Base-by-base conservation (phyloP, 768 basidiomycete species). In the Amanita exitialis region DNA sequence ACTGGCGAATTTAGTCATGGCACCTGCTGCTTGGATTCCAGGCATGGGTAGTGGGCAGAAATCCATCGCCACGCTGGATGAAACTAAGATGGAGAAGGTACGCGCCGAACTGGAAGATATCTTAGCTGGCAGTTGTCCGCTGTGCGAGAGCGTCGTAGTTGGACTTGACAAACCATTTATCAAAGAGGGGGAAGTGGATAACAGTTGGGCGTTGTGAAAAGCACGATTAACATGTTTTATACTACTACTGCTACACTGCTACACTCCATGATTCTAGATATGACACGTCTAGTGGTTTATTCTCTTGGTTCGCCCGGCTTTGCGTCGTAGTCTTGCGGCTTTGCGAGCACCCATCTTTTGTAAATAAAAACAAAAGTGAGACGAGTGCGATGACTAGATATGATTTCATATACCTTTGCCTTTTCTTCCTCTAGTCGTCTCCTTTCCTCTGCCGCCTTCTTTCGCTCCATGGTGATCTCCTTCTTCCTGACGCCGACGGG, bases 151-250 rank as follows among this genome's bases (percentile, higher is more conserved):
- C 55, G 86, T 93, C 15, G 77, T 96, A 41, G 81, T 74, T 4
- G 85, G 86, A 4, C 66, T 98, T 58, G 94, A 98, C 63, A 85
- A 81, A 63, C 83, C 90, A 10, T 98, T 98, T 59, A 79, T 88
- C 44, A 74, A 77, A 56, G 78, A 82, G 30, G 91, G 82, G 27
- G 90, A 93, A 66, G 71, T 76, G 37, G 87, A 90, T 65, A 71
- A 73, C 49, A 87, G 83, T 49, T 92, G 90, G 90, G 71, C 77
- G 52, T 62, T 91, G 56, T 92, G 66, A 58, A 38, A 34, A 35
- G 56, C 56, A 56, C 52, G 43, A 54, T 50, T 27, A 44, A 34
- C 53, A 43, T 32, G 37, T 37, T 43, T 56, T 44, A 53, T 21
- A 43, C 53, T 54, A 49, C 32, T 53, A n/a, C n/a, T n/a, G n/a